Evolutionary conservation across 2,329 filamentous ascomycete genomes (phyloP).

Genomic region (Aspergillus tamarii): DNA sequence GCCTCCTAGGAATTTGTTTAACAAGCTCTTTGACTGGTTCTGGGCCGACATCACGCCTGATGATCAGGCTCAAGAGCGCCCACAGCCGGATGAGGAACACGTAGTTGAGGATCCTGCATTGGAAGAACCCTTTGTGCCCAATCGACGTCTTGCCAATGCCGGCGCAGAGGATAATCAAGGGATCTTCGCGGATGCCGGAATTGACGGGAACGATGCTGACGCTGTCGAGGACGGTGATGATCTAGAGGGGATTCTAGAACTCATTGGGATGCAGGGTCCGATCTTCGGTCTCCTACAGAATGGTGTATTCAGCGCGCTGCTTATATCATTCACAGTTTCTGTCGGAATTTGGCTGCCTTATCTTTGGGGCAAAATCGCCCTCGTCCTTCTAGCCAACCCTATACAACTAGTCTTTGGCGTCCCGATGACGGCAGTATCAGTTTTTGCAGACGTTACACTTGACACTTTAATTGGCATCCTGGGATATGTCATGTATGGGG

Average conservation of each 20-base stretch:
- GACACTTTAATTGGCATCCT: slow-evolving; percentile 71
- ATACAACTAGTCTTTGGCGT: slow-evolving; percentile 67
- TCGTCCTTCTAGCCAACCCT: slow-evolving; percentile 80
- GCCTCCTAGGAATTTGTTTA: slow-evolving; percentile 25
- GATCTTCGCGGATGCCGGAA: slow-evolving; percentile 56
- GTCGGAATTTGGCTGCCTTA: slow-evolving; percentile 89
- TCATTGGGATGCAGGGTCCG: slow-evolving; percentile 94
- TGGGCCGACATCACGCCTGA: slow-evolving; percentile 46
- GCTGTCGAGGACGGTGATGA: slow-evolving; percentile 78
- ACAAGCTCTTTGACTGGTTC: slow-evolving; percentile 46
- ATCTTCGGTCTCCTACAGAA: slow-evolving; percentile 90
- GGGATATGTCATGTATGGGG: slow-evolving; percentile 54
- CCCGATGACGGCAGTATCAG: slow-evolving; percentile 72
- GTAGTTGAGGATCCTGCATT: slow-evolving; percentile 61
- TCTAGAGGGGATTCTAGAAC: slow-evolving; percentile 91
- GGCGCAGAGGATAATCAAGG: slow-evolving; percentile 26
- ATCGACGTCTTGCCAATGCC: slow-evolving; percentile 42
- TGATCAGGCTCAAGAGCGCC: slow-evolving; percentile 41
- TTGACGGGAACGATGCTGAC: slow-evolving; percentile 67
- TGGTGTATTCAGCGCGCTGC: slow-evolving; percentile 86
- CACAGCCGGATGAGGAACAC: slow-evolving; percentile 60
- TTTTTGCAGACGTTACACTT: slow-evolving; percentile 75
- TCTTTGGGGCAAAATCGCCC: slow-evolving; percentile 81
- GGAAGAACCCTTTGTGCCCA: slow-evolving; percentile 64
- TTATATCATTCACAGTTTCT: slow-evolving; percentile 85